Evolutionary conservation across 2,329 filamentous ascomycete species (phyloP).

Genomic region (Scedosporium dehoogii): DNA sequence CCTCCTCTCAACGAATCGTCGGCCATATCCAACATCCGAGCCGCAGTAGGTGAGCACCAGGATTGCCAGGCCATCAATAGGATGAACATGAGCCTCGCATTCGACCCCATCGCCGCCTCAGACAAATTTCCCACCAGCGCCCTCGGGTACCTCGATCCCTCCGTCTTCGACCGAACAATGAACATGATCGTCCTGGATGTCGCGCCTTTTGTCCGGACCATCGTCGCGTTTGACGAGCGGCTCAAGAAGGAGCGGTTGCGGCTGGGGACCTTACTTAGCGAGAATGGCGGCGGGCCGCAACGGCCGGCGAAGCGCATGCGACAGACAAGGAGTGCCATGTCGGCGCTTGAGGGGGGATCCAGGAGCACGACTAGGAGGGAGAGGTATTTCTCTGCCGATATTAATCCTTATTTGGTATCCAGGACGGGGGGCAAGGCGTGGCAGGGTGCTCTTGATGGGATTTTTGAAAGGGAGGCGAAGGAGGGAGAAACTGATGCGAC

Average conservation of each 20-base stretch:
- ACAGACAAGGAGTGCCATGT: constrained; percentile 64
- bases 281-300: constrained; percentile 25
- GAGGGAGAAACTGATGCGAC: neutral
- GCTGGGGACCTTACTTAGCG: constrained; percentile 51
- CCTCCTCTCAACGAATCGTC: constrained; percentile 16
- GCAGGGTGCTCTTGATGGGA: constrained; percentile 1
- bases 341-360: constrained; percentile 66
- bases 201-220: constrained; percentile 81
- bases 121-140: constrained; percentile 26
- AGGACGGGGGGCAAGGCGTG: constrained; percentile 5
- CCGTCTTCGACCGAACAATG: constrained; percentile 66
- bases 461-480: neutral
- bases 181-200: constrained; percentile 62
- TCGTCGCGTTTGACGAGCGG: constrained; percentile 64
- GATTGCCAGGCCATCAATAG: constrained; percentile 27
- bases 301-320: constrained; percentile 42
- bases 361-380: constrained; percentile 59
- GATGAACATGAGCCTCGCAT: constrained; percentile 46
- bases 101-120: constrained; percentile 47
- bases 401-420: constrained; percentile 5
- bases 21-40: constrained; percentile 26
- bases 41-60: constrained; percentile 19
- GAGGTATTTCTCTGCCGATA: constrained; percentile 48
- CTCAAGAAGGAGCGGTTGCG: constrained; percentile 59
- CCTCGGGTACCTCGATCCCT: constrained; percentile 46